Percentiles rank a stretch among this genome's conserved stretches.
phyloP scores from a whole-genome alignment of 2,329 filamentous ascomycete species.

The Arthroderma sp. region DNA sequence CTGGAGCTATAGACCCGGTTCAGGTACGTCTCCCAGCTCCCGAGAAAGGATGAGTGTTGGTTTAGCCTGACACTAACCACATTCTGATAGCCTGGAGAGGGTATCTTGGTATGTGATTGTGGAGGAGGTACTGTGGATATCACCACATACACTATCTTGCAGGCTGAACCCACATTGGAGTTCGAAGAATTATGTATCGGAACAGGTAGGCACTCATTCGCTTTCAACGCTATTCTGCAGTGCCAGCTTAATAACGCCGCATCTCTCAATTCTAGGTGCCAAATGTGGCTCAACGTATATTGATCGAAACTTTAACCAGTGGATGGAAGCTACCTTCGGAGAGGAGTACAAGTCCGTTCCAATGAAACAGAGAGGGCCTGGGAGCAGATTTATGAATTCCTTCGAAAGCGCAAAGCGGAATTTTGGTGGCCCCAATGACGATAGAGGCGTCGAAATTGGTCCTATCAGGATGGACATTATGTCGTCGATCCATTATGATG shows the following conservation, averaged over 20 bases:
- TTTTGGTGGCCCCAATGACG: conserved; percentile 14
- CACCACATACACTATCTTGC: conserved; percentile 14
- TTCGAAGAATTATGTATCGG: conserved; percentile 11
- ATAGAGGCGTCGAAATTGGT: conserved; percentile 3
- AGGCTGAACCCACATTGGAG: conserved; percentile 5
- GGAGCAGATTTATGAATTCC: conserved; percentile 22
- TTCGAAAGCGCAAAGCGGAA: conserved; percentile 22
- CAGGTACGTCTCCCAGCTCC: background rate
- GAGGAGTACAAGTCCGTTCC: conserved; percentile 16
- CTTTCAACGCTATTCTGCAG: background rate
- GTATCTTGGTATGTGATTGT: conserved; percentile 17
- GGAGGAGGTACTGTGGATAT: conserved; percentile 20
- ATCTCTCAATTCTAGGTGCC: conserved; percentile 11
- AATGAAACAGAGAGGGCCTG: conserved; percentile 15
- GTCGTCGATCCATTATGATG: conserved; percentile 3
- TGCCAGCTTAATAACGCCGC: background rate
- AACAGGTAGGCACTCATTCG: conserved; percentile 3
- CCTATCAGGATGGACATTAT: conserved; percentile 2
- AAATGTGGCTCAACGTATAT: conserved; percentile 24
- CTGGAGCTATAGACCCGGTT: conserved; percentile 5
- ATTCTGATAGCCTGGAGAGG: conserved; percentile 7
- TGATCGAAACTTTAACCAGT: conserved; percentile 23
- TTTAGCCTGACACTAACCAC: background rate
- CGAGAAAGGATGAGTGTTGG: background rate
- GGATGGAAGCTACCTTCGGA: conserved; percentile 19